Conservation (phyloP, 345 rosid genomes). For the Citropsis articulata region DNA sequence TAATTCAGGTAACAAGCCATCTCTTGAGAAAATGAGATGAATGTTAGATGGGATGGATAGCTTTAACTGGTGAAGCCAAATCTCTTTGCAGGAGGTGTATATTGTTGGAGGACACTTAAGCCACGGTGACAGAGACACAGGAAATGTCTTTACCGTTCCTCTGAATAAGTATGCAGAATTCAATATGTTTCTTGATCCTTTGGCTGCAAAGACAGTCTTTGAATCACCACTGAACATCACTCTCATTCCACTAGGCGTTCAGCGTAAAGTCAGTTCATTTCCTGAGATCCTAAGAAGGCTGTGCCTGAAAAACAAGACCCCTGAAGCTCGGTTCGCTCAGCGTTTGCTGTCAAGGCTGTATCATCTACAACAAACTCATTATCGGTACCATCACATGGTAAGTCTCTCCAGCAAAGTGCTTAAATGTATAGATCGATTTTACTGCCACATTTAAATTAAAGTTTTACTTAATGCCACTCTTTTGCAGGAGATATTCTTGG, state of each 20-base stretch:
- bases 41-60: background rate
- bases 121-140: conserved; percentile 32
- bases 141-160: conserved; percentile 53
- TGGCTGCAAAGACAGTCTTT: conserved; percentile 70
- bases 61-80: background rate
- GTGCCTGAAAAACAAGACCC: conserved; percentile 35
- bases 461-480: background rate
- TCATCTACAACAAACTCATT: conserved; percentile 42
- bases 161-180: conserved; percentile 61
- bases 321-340: conserved; percentile 51
- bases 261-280: conserved; percentile 50
- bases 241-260: conserved; percentile 64
- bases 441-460: background rate
- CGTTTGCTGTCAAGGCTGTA: conserved; percentile 51
- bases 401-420: background rate
- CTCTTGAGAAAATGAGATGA: background rate
- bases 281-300: conserved; percentile 30
- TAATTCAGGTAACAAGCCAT: conserved; percentile 47
- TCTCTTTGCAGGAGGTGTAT: conserved; percentile 55
- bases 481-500: conserved; percentile 70
- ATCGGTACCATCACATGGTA: conserved; percentile 69
- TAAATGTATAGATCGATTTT: background rate
- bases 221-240: conserved; percentile 60
- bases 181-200: conserved; percentile 88
- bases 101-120: conserved; percentile 83